Conservation (phyloP, 1,284 basidiomycete genomes). For the Coniophora puteana region DNA sequence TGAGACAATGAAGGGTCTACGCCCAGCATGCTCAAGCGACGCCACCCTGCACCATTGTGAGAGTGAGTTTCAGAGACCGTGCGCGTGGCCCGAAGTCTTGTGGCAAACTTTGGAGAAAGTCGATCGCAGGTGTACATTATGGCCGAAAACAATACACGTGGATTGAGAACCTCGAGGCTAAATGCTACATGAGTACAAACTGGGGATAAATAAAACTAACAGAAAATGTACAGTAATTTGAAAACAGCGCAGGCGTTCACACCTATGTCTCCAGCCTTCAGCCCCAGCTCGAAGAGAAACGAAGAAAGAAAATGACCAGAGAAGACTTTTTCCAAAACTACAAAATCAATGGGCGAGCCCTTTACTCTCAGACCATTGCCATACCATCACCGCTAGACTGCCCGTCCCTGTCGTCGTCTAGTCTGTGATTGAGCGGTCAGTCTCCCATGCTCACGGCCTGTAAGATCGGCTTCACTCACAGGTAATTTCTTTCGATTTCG, state of each 20-base stretch:
- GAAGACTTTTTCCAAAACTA: constrained; percentile 8
- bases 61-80: too few species aligned
- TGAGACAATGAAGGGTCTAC: too few species aligned
- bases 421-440: constrained; percentile 35
- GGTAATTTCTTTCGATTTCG: constrained; percentile 84
- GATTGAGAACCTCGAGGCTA: background rate
- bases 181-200: constrained; percentile 3
- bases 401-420: constrained; percentile 72
- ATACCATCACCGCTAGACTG: constrained; percentile 56
- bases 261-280: too few species aligned
- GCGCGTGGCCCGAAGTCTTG: too few species aligned
- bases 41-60: too few species aligned
- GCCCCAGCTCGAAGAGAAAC: constrained; percentile 2
- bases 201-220: constrained; percentile 5
- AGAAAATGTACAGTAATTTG: background rate
- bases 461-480: constrained; percentile 43
- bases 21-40: too few species aligned
- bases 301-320: constrained; percentile 2
- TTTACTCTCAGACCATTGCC: constrained; percentile 28
- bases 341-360: too few species aligned
- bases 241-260: background rate
- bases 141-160: constrained; percentile 1
- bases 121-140: too few species aligned
- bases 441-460: constrained; percentile 8
- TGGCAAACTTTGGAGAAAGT: too few species aligned